Conservation (phyloP, 2,329 filamentous ascomycete species). For the Sarocladium kiliense region DNA sequence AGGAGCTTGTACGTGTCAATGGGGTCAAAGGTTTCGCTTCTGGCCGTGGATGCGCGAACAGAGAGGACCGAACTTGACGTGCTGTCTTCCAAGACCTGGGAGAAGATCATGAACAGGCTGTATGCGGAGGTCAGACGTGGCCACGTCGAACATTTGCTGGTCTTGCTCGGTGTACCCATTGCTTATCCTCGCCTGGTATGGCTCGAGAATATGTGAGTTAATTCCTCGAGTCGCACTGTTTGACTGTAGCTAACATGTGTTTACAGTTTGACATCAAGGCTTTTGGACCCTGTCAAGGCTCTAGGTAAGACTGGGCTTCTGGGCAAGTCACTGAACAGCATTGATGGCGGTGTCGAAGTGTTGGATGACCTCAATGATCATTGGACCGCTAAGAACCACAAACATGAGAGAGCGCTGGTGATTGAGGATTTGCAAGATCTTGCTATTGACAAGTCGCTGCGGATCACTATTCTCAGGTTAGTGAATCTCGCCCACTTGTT, state of each 20-base stretch:
- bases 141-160: constrained; percentile 83
- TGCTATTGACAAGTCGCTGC: constrained; percentile 85
- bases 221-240: background rate
- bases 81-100: constrained; percentile 74
- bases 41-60: constrained; percentile 87
- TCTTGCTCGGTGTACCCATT: constrained; percentile 78
- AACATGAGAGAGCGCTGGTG: constrained; percentile 78
- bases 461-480: constrained; percentile 73
- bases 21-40: constrained; percentile 71
- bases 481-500: constrained; percentile 35
- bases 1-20: constrained; percentile 82
- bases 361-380: constrained; percentile 92
- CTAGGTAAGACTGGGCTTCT: constrained; percentile 77
- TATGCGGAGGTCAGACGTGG: constrained; percentile 78
- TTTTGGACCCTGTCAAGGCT: constrained; percentile 86
- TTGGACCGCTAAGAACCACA: constrained; percentile 95
- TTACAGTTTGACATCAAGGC: constrained; percentile 63
- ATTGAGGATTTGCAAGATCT: constrained; percentile 90
- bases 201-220: constrained; percentile 61
- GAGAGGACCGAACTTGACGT: constrained; percentile 83
- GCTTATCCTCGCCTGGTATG: constrained; percentile 72
- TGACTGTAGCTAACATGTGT: constrained; percentile 35
- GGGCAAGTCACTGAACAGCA: constrained; percentile 76
- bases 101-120: constrained; percentile 79
- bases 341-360: constrained; percentile 88